phyloP scores from a whole-genome alignment of 148 eudicot species.

The Rhododendron henanense region DNA sequence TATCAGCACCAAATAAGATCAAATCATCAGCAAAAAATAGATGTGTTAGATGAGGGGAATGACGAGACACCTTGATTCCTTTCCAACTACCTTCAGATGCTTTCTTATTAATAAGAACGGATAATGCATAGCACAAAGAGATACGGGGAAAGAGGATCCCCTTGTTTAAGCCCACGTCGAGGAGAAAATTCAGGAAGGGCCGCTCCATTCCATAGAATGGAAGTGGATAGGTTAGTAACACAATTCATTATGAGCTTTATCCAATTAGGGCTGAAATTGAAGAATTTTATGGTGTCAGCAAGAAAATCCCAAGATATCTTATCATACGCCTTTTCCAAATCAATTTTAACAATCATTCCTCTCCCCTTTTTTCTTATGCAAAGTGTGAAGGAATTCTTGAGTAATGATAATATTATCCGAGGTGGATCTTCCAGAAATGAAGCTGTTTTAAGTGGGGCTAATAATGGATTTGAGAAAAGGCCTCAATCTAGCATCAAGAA shows the following conservation, averaged over 20 bases:
- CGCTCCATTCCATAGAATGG: background rate
- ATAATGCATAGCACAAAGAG: background rate
- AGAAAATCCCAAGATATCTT: too few relatives aligned
- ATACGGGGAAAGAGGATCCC: background rate
- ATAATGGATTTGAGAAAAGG: too few relatives aligned
- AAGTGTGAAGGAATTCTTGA: too few relatives aligned
- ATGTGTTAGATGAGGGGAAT: background rate
- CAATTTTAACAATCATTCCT: too few relatives aligned
- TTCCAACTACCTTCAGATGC: background rate
- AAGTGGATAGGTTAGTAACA: background rate
- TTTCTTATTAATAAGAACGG: background rate
- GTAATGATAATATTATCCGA: too few relatives aligned
- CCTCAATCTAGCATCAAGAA: too few relatives aligned
- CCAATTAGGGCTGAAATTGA: background rate
- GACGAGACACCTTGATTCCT: background rate
- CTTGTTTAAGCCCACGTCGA: background rate
- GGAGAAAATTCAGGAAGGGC: background rate
- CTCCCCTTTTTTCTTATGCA: too few relatives aligned
- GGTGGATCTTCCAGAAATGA: too few relatives aligned
- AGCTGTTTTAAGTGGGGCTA: too few relatives aligned
- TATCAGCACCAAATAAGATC: background rate
- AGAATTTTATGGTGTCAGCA: too few relatives aligned
- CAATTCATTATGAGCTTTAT: background rate
- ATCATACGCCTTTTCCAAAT: too few relatives aligned
- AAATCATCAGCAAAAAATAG: background rate